Evolutionary conservation across 495 filamentous ascomycete species (phyloP), one percentile per base, ranked within the genome.

Genomic region (Halenospora varia): DNA sequence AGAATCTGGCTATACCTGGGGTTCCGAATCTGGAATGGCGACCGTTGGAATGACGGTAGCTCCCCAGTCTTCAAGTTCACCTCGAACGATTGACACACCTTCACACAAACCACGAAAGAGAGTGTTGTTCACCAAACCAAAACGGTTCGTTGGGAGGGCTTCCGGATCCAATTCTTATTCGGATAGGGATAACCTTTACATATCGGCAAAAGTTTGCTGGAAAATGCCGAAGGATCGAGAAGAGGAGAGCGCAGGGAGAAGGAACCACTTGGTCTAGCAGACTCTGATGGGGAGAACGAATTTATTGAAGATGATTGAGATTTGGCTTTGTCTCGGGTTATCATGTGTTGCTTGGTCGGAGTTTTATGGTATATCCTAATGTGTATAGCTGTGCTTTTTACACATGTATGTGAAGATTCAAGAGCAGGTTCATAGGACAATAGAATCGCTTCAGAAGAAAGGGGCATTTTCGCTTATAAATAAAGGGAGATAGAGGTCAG

Each of bases 271-370:
- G 26, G 40, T 51, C 20, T 50, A 18, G 10, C 10, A 52, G 29
- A 26, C 18, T 53, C 26, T 10, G 29, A 45, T 25, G 57, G 51
- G 15, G 17, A 20, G 18, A 23, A 55, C 9, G 51, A 49, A 20
- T 55, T 44, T 54, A 55, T 62, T 18, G 51, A 55, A 44, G 50
- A 62, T 62, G 45, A 51, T n/a, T 59, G 26, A 48, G 25, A 11
- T 45, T 51, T 53, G 54, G 22, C 48, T 56, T 3, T 25, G 11
- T 6, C 20, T 41, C 2, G 48, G 22, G 29, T n/a, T n/a, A n/a
- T n/a, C 2, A 6, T 26, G 24, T 9, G 24, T n/a, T n/a, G n/a
- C n/a, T n/a, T n/a, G n/a, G n/a, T n/a, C n/a, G n/a, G n/a, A n/a
- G n/a, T n/a, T n/a, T n/a, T n/a, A n/a, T n/a, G n/a, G n/a, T n/a